These are phyloP conservation scores for Ophiorrhiza pumila DNA, from an alignment of 257 asterid species.

Conservation along the genomic window DNA sequence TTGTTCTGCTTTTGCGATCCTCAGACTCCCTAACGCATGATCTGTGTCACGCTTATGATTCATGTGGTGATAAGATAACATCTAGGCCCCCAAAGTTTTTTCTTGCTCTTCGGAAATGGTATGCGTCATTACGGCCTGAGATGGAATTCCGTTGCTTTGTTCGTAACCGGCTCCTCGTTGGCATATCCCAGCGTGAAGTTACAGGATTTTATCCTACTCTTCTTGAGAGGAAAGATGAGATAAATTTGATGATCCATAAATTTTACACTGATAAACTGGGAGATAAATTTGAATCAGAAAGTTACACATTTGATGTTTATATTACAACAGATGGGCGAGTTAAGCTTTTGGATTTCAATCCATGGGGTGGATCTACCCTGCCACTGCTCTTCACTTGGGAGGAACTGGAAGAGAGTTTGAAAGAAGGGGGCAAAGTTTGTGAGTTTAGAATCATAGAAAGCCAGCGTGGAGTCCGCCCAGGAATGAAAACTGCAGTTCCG, in stretches of 20 bases:
- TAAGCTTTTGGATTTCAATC: conserved; percentile 83
- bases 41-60: conserved; percentile 75
- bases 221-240: conserved; percentile 36
- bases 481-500: conserved; percentile 86
- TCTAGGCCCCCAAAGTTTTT: conserved; percentile 60
- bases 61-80: conserved; percentile 48
- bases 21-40: conserved; percentile 80
- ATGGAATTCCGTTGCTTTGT: conserved; percentile 95
- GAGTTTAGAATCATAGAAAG: conserved; percentile 67
- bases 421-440: conserved; percentile 25
- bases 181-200: conserved; percentile 81
- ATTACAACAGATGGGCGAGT: conserved; percentile 59
- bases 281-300: conserved; percentile 50
- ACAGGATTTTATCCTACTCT: conserved; percentile 78
- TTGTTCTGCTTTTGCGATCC: conserved; percentile 66
- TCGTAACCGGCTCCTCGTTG: conserved; percentile 36
- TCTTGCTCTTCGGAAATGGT: conserved; percentile 91
- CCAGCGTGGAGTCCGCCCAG: conserved; percentile 71
- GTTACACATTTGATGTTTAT: conserved; percentile 73
- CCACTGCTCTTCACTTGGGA: conserved; percentile 77
- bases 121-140: conserved; percentile 60
- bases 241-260: conserved; percentile 32
- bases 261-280: conserved; percentile 43
- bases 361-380: conserved; percentile 86
- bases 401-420: conserved; percentile 54